Evolutionary conservation across 495 filamentous ascomycete genomes (phyloP).

Genomic region (Daldinia loculata): DNA sequence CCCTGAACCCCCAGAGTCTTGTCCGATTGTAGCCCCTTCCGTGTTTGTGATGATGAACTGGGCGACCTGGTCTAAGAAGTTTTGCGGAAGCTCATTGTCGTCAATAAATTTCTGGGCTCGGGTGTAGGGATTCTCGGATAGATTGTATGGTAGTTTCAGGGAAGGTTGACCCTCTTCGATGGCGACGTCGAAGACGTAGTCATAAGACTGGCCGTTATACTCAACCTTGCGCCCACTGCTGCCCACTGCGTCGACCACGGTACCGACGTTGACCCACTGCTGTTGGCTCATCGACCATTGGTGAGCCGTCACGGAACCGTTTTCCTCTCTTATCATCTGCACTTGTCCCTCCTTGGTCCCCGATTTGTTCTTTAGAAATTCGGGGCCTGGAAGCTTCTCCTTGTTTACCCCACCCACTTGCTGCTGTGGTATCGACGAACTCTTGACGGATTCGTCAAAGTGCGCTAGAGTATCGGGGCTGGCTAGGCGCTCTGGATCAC

Average conservation of each 20-base stretch:
- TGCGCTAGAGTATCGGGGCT: constrained; percentile 61
- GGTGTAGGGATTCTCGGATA: constrained; percentile 91
- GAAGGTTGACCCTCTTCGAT: constrained; percentile 95
- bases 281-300: constrained; percentile 73
- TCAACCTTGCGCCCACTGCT: constrained; percentile 76
- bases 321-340: constrained; percentile 82
- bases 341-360: constrained; percentile 95
- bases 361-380: constrained; percentile 79
- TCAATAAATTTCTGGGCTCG: constrained; percentile 90
- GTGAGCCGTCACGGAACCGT: constrained; percentile 82
- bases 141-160: constrained; percentile 92
- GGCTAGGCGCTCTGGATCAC: constrained; percentile 75
- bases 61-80: constrained; percentile 91
- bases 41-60: constrained; percentile 93
- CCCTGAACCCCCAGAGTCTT: constrained; percentile 51
- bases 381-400: constrained; percentile 84
- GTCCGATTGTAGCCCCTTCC: constrained; percentile 80
- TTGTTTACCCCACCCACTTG: constrained; percentile 82
- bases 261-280: constrained; percentile 86
- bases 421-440: constrained; percentile 86
- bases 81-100: constrained; percentile 89
- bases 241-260: constrained; percentile 88
- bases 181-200: constrained; percentile 98
- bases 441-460: constrained; percentile 83
- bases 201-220: constrained; percentile 88